phyloP scores from a whole-genome alignment of 768 basidiomycete species.

The Russula sp. region DNA sequence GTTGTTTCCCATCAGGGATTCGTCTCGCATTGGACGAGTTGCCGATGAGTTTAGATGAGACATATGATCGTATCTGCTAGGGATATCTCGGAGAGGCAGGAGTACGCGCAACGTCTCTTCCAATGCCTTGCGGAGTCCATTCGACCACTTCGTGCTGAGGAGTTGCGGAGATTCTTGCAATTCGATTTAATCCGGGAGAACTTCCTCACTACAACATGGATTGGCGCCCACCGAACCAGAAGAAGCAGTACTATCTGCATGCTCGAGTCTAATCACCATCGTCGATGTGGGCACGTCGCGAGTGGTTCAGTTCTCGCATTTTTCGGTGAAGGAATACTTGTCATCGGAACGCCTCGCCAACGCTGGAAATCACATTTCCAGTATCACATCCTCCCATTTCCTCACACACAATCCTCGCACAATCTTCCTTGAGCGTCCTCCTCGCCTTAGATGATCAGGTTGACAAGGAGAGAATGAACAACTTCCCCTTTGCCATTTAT shows the following conservation, averaged over 20 bases:
- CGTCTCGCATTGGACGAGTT: background rate
- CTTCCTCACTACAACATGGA: background rate
- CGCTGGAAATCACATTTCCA: background rate
- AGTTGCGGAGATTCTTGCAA: background rate
- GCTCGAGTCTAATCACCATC: background rate
- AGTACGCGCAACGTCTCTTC: background rate
- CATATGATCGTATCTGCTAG: background rate
- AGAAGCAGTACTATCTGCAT: background rate
- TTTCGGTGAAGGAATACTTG: conserved; percentile 1
- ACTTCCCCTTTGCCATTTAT: background rate
- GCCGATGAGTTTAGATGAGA: background rate
- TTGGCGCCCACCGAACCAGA: background rate
- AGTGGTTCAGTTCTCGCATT: background rate
- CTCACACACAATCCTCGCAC: background rate
- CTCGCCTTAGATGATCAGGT: background rate
- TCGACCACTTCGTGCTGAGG: background rate
- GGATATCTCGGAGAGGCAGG: background rate
- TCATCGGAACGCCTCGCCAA: background rate
- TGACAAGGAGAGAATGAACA: background rate
- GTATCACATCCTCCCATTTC: background rate
- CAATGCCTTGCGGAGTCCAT: background rate
- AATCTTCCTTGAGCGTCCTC: conserved; percentile 2
- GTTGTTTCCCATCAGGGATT: background rate
- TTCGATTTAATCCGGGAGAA: background rate
- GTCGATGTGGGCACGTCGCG: background rate